Conservation (phyloP, 768 basidiomycete genomes). For the Boletus tomentosulus region DNA sequence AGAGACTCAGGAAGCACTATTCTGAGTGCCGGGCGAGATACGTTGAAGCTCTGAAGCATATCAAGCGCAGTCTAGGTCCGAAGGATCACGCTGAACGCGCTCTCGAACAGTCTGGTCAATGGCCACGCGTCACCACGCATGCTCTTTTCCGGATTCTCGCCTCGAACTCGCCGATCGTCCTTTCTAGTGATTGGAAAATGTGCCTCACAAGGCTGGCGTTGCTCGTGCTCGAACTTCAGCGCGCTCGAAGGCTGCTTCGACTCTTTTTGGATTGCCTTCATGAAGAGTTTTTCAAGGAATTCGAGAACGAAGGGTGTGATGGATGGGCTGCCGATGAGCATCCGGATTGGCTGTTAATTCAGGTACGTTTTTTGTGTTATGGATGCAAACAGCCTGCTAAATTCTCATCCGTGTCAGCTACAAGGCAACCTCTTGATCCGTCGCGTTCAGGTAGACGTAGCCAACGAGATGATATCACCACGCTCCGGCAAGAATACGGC, state of each 20-base stretch:
- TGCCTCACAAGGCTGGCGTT: conserved; percentile 27
- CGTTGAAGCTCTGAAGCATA: background rate
- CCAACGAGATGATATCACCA: conserved; percentile 32
- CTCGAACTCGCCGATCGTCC: conserved; percentile 9
- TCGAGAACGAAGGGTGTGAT: conserved; percentile 15
- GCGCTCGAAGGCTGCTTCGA: conserved; percentile 30
- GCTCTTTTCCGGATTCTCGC: conserved; percentile 29
- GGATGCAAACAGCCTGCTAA: background rate
- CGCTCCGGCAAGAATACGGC: conserved; percentile 30
- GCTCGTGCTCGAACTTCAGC: conserved; percentile 31
- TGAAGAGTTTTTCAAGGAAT: conserved; percentile 16
- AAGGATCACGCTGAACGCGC: conserved; percentile 7
- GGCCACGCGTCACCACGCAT: conserved; percentile 33
- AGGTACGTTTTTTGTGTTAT: conserved; percentile 3
- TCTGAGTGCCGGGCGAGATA: background rate
- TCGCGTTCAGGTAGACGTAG: conserved; percentile 25
- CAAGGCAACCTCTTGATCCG: conserved; percentile 26
- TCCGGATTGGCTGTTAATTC: conserved; percentile 21
- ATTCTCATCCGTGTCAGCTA: conserved; percentile 20
- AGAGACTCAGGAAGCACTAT: background rate
- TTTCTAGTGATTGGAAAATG: conserved; percentile 26
- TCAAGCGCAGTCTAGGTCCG: conserved; percentile 13
- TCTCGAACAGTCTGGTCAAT: conserved; percentile 21
- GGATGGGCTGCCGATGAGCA: conserved; percentile 14
- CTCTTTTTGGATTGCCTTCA: conserved; percentile 6